Conservation (phyloP, 2,329 filamentous ascomycete species). For the Microsporum canis region DNA sequence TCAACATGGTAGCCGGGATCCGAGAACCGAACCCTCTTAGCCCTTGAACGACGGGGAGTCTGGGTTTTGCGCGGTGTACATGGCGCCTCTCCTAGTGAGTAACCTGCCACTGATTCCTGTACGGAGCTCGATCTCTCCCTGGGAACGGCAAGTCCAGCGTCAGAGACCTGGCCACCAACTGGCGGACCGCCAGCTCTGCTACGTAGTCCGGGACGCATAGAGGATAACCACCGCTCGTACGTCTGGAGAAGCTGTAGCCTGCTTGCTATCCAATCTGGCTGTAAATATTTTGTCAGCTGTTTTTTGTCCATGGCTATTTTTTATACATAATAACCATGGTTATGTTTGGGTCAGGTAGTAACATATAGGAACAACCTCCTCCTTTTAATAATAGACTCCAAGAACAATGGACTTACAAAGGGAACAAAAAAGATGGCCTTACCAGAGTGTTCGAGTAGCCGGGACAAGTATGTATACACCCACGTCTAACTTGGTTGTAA, state of each 20-base stretch:
- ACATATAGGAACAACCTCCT: background rate
- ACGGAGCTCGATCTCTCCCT: background rate
- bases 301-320: background rate
- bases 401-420: background rate
- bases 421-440: background rate
- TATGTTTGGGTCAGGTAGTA: background rate
- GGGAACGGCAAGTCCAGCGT: background rate
- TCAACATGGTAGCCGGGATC: background rate
- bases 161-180: background rate
- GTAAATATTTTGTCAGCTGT: background rate
- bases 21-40: constrained; percentile 4
- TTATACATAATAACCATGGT: background rate
- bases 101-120: background rate
- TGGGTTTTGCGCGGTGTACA: background rate
- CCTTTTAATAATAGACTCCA: background rate
- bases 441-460: background rate
- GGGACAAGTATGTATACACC: background rate
- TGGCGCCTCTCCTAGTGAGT: background rate
- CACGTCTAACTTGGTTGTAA: background rate
- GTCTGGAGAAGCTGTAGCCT: background rate
- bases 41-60: background rate
- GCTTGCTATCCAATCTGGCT: background rate
- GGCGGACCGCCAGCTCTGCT: background rate
- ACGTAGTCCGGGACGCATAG: background rate
- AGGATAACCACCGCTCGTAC: background rate